Percentiles rank a stretch among this genome's conserved stretches.
These are phyloP conservation scores for Tilletia walkeri DNA, from an alignment of 1,284 basidiomycete genomes.

Conservation along the genomic window DNA sequence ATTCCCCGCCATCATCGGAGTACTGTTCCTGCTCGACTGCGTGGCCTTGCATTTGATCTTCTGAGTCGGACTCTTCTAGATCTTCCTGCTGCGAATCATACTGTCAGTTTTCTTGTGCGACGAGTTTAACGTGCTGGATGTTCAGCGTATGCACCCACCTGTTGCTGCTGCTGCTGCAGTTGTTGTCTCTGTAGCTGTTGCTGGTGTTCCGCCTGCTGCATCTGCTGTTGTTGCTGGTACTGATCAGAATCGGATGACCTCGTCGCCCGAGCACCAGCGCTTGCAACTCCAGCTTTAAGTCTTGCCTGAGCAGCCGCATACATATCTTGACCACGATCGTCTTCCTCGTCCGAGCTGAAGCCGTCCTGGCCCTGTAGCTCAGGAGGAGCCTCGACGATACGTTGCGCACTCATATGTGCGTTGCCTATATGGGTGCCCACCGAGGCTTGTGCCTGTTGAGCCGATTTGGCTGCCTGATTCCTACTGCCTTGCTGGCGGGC, in stretches of 20 bases:
- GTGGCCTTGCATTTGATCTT: constrained; percentile 7
- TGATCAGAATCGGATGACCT: constrained; percentile 19
- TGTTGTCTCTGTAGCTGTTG: background rate
- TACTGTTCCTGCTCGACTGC: constrained; percentile 24
- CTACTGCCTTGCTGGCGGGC: constrained; percentile 33
- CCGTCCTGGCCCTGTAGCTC: constrained; percentile 16
- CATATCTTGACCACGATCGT: constrained; percentile 20
- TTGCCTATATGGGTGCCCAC: constrained; percentile 12
- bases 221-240: constrained; percentile 19
- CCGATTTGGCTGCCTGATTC: constrained; percentile 28
- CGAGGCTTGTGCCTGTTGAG: constrained; percentile 1
- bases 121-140: constrained; percentile 16
- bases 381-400: constrained; percentile 16
- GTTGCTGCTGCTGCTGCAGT: constrained; percentile 23
- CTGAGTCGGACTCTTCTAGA: constrained; percentile 23
- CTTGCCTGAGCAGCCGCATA: constrained; percentile 16
- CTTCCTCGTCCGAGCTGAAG: constrained; percentile 19
- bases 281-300: constrained; percentile 25
- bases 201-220: constrained; percentile 6
- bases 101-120: no score
- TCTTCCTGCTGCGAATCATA: background rate
- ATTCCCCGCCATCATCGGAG: constrained; percentile 46
- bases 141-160: constrained; percentile 31
- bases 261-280: constrained; percentile 17
- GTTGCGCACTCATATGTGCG: background rate